These are phyloP conservation scores for Fusarium clavum DNA, from an alignment of 2,329 filamentous ascomycete genomes.

Conservation along the genomic window DNA sequence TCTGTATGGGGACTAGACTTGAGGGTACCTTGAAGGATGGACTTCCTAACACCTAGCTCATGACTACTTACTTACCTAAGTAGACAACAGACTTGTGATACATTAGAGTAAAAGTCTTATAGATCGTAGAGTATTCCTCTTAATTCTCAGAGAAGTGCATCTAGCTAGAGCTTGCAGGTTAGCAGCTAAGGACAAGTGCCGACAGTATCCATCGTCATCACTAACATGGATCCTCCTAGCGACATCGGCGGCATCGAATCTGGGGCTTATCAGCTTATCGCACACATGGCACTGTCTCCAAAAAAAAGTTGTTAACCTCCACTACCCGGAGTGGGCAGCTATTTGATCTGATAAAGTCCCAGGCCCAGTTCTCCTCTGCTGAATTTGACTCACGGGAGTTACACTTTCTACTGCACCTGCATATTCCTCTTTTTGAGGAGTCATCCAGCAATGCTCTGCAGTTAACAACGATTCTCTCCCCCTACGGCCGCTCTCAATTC, in stretches of 20 bases:
- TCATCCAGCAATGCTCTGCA: constrained; percentile 38
- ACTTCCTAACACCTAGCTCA: not conserved
- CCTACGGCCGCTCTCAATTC: constrained; percentile 35
- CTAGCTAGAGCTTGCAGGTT: not conserved
- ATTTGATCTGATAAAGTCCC: constrained; percentile 29
- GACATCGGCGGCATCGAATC: constrained; percentile 42
- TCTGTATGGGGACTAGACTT: not conserved
- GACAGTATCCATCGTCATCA: constrained; percentile 18
- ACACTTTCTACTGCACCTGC: not conserved
- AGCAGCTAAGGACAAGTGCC: not conserved
- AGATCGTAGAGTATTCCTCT: not conserved
- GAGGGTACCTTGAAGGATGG: not conserved
- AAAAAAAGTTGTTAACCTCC: constrained; percentile 30
- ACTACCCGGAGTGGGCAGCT: constrained; percentile 15
- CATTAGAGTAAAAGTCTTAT: not conserved
- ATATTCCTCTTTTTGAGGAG: not conserved
- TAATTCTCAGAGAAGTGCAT: not conserved
- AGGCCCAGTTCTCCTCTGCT: constrained; percentile 9
- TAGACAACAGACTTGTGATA: not conserved
- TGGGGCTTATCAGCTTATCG: constrained; percentile 47
- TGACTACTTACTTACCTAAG: not conserved
- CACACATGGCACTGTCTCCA: constrained; percentile 9
- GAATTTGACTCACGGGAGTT: constrained; percentile 33
- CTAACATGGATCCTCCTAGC: constrained; percentile 13
- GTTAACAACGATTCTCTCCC: constrained; percentile 33